Conservation (phyloP, 768 basidiomycete species). For the Pleurotus ostreatus region DNA sequence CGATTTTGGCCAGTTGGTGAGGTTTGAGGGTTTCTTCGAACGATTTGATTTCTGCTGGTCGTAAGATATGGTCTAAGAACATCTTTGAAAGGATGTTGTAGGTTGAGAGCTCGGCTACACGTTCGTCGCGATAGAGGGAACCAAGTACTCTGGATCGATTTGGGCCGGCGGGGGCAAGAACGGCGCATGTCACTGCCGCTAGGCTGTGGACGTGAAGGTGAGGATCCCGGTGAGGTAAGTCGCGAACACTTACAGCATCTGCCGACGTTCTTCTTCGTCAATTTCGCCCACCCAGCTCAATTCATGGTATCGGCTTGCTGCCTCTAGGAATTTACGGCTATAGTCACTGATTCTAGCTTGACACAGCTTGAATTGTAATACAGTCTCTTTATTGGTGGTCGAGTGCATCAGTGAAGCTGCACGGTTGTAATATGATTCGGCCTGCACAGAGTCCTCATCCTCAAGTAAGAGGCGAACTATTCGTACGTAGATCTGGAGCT, state of each 20-base stretch:
- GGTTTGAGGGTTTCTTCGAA: constrained; percentile 85
- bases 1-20: constrained; percentile 92
- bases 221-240: not conserved
- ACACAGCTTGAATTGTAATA: constrained; percentile 84
- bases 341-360: constrained; percentile 96
- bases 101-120: constrained; percentile 72
- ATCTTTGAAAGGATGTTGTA: constrained; percentile 94
- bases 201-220: constrained; percentile 37
- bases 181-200: constrained; percentile 93
- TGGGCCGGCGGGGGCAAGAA: constrained; percentile 95
- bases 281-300: constrained; percentile 88
- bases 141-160: constrained; percentile 92
- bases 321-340: constrained; percentile 88
- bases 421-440: constrained; percentile 97
- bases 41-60: constrained; percentile 81
- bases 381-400: constrained; percentile 72
- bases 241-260: constrained; percentile 70
- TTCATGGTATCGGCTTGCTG: constrained; percentile 91
- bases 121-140: constrained; percentile 91
- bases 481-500: constrained; percentile 86
- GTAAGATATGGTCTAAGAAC: constrained; percentile 97
- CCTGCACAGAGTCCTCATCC: constrained; percentile 94
- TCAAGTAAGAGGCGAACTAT: constrained; percentile 93
- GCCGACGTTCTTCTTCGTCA: constrained; percentile 87
- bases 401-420: constrained; percentile 87